Base-by-base conservation (phyloP, 352 stramenopile species). In the Achlya hypogyna region DNA sequence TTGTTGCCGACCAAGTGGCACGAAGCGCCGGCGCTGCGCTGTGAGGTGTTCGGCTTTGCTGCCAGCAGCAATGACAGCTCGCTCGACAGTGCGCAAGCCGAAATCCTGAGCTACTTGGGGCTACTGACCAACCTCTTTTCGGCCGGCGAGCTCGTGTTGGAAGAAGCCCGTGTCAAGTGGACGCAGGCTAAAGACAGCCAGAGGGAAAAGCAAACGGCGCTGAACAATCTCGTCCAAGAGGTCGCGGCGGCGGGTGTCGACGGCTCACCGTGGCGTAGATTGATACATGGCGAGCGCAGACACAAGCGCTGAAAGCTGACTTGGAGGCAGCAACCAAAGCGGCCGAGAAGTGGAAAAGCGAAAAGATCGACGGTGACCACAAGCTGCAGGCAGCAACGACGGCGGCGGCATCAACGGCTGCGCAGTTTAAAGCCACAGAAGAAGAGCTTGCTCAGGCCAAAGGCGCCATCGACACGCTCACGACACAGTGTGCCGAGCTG, bases 151-250 rank as follows among this genome's bases (percentile, higher is more conserved):
- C 42, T 90, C n/a, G 73, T 92, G 0, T 51, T 87, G 5, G 81
- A 91, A 25, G 82, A 91, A 53, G 82, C 85, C 23, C 78, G 80
- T n/a, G 54, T 76, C 20, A 76, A 77, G n/a, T 91, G 82, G 76
- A 80, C 91, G 20, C 82, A 79, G 35, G 82, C 82, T 0, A 94
- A 91, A 59, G 75, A 82, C 51, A 78, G 72, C 2, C 82, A 94
- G 42, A 78, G 79, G 32, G 83, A 90, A 60, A 94, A 91, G 59
- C 81, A 91, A 53, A 81, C 87, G 52, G 81, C 91, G 31, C 62
- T 91, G 18, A 81, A 78, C 9, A 84, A 88, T n/a, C 74, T 88
- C 4, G 74, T 86, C 20, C 78, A 86, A 42, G 60, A 58, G 27
- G 2, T 53, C 22, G 51, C 10, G 2, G 38, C 10, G 25, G 12